These are phyloP conservation scores for Microdochium trichocladiopsis DNA, from an alignment of 2,329 filamentous ascomycete species.

Conservation along the genomic window DNA sequence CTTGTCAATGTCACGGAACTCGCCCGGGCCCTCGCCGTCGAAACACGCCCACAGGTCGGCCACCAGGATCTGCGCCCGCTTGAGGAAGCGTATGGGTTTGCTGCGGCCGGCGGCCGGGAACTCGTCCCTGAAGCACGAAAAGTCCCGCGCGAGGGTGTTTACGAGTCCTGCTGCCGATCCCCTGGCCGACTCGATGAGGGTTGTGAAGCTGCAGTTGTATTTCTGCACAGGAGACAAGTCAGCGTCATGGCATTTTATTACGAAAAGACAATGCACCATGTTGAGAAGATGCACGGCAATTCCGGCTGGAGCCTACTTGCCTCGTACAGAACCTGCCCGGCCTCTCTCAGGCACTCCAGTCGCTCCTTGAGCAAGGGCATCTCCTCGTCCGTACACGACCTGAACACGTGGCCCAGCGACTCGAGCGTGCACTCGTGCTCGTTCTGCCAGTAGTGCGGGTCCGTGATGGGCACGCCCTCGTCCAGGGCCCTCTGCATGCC, in stretches of 20 bases:
- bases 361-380: constrained; percentile 80
- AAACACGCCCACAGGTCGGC: constrained; percentile 98
- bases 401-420: constrained; percentile 69
- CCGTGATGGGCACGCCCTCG: constrained; percentile 89
- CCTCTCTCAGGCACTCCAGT: constrained; percentile 73
- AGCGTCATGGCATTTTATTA: too few relatives aligned
- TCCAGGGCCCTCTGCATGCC: constrained; percentile 80
- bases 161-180: constrained; percentile 79
- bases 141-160: constrained; percentile 75
- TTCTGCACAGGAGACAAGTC: constrained; percentile 46
- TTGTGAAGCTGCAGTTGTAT: constrained; percentile 67
- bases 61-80: constrained; percentile 91
- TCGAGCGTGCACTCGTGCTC: constrained; percentile 71
- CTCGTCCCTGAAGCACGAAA: constrained; percentile 82
- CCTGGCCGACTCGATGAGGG: constrained; percentile 66
- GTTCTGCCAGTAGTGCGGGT: constrained; percentile 77
- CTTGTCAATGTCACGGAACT: constrained; percentile 85
- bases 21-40: constrained; percentile 69
- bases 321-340: constrained; percentile 71
- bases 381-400: constrained; percentile 77
- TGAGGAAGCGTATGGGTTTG: constrained; percentile 71
- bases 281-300: too few relatives aligned
- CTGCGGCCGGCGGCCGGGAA: constrained; percentile 45
- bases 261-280: too few relatives aligned
- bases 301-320: constrained; percentile 31